Percentiles rank a stretch among this genome's conserved stretches.
Evolutionary conservation across 73 alveolate species (phyloP).

Genomic region (Blepharisma japonicum): DNA sequence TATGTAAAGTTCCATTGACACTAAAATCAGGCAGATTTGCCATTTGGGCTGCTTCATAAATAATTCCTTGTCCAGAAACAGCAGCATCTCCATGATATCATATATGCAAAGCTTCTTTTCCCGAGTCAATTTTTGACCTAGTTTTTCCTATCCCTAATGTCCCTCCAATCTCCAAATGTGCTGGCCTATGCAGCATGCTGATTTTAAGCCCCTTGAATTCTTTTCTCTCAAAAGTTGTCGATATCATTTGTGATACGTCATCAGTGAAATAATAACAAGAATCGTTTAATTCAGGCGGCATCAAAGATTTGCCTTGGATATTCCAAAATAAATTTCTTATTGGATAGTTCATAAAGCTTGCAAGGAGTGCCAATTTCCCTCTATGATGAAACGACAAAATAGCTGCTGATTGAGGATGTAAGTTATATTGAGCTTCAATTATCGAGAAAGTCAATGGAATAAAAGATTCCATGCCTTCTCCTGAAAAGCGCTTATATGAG

Average conservation of each 20-base stretch:
- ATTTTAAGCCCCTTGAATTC: slow-evolving; percentile 40
- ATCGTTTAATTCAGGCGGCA: slow-evolving; percentile 43
- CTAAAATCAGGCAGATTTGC: slow-evolving; percentile 67
- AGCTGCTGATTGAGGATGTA: neutral
- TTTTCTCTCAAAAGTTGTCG: neutral
- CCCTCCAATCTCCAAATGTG: slow-evolving; percentile 54
- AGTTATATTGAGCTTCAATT: slow-evolving; percentile 32
- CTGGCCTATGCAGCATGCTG: slow-evolving; percentile 54
- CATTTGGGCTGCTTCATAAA: slow-evolving; percentile 86
- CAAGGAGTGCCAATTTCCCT: slow-evolving; percentile 51
- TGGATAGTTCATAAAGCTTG: slow-evolving; percentile 48
- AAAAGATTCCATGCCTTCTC: slow-evolving; percentile 64
- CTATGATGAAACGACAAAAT: slow-evolving; percentile 66
- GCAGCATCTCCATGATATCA: slow-evolving; percentile 75
- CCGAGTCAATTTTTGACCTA: slow-evolving; percentile 58
- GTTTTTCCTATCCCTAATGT: slow-evolving; percentile 55
- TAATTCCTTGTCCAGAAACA: slow-evolving; percentile 94
- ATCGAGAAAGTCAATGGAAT: neutral
- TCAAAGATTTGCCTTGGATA: slow-evolving; percentile 54
- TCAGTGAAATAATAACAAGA: slow-evolving; percentile 56
- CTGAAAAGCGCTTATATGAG: slow-evolving; percentile 59
- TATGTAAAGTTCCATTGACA: slow-evolving; percentile 86
- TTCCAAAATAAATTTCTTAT: slow-evolving; percentile 47
- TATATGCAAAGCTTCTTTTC: slow-evolving; percentile 14
- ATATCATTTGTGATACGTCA: slow-evolving; percentile 43